Evolutionary conservation across 345 rosid genomes (phyloP).

Genomic region (Camelina neglecta): DNA sequence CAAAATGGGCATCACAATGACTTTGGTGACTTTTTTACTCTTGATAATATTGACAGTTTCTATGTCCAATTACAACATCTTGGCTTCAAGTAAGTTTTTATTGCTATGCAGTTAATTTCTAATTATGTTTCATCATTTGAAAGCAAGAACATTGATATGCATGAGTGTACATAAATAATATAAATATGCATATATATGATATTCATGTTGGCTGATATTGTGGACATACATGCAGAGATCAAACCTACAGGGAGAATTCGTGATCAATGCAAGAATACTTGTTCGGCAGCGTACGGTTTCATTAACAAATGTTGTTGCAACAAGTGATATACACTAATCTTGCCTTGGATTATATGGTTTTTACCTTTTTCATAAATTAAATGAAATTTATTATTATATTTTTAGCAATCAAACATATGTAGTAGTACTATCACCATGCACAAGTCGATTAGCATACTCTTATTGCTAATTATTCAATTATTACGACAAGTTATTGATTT

Average conservation of each 20-base stretch:
- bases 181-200: background rate
- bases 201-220: background rate
- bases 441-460: no score
- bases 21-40: background rate
- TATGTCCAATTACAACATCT: background rate
- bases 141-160: background rate
- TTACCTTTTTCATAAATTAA: no score
- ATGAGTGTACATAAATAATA: no score
- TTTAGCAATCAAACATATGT: no score
- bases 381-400: no score
- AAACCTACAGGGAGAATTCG: background rate
- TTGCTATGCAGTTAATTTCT: background rate
- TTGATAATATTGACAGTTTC: background rate
- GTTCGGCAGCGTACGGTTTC: background rate
- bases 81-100: background rate
- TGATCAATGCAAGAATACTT: background rate
- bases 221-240: background rate
- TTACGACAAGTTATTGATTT: no score
- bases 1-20: background rate
- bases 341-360: background rate
- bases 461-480: no score
- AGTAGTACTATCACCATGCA: no score
- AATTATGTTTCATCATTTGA: background rate
- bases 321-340: background rate
- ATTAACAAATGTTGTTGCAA: background rate